Percentiles rank a stretch among this genome's conserved stretches.
Conservation (phyloP, 805 yeast genomes). For the Candida cerambycidarum region DNA sequence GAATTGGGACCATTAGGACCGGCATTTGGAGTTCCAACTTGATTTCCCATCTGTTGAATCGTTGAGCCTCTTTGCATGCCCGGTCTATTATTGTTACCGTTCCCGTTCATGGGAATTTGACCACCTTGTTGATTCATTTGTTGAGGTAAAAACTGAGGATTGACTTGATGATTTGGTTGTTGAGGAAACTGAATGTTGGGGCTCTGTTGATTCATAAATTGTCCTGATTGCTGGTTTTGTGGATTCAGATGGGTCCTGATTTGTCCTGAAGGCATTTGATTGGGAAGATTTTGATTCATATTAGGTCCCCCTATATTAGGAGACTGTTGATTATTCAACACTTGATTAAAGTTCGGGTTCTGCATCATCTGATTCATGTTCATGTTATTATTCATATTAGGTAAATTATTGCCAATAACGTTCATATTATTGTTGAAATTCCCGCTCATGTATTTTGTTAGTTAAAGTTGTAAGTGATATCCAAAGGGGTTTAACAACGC, state of each 20-base stretch:
- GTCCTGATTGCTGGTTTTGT: slow-evolving; percentile 5
- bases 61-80: slow-evolving; percentile 23
- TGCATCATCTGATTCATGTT: slow-evolving; percentile 6
- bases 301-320: slow-evolving; percentile 3
- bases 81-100: slow-evolving; percentile 13
- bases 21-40: slow-evolving; percentile 2
- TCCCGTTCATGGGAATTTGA: slow-evolving; percentile 8
- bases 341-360: slow-evolving; percentile 1
- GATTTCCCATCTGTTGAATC: slow-evolving; percentile 19
- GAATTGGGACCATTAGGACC: slow-evolving; percentile 5
- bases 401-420: too few species aligned
- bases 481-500: too few species aligned
- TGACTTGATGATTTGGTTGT: slow-evolving; percentile 11
- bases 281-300: slow-evolving; percentile 7
- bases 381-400: slow-evolving; percentile 1
- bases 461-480: too few species aligned
- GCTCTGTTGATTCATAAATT: slow-evolving; percentile 12
- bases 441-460: slow-evolving; percentile 3
- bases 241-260: slow-evolving; percentile 4
- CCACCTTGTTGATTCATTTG: slow-evolving; percentile 9
- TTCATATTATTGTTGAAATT: background rate
- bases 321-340: slow-evolving; percentile 7
- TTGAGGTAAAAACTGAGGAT: slow-evolving; percentile 10
- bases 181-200: slow-evolving; percentile 14
- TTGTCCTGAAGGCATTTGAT: background rate